Conservation (phyloP, 192 early-diverging fungal species). For the Chytriomyces confervae region DNA sequence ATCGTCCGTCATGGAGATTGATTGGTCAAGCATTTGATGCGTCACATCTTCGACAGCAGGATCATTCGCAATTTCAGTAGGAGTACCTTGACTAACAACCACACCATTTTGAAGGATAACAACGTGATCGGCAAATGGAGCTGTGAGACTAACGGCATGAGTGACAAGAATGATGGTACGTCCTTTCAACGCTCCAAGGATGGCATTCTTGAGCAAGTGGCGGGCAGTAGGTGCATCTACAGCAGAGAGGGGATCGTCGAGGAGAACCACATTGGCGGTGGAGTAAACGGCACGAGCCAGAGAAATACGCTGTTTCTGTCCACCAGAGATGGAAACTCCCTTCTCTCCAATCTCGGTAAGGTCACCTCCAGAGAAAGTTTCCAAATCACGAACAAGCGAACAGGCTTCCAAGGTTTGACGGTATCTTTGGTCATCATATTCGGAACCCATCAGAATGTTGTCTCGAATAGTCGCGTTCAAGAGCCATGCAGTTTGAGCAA, state of each 20-base stretch:
- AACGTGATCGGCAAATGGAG: slow-evolving; percentile 54
- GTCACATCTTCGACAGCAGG: slow-evolving; percentile 24
- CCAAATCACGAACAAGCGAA: slow-evolving; percentile 82
- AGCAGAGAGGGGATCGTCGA: slow-evolving; percentile 77
- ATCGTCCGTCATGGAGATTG: slow-evolving; percentile 10
- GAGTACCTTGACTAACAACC: slow-evolving; percentile 39
- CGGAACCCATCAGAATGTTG: slow-evolving; percentile 84
- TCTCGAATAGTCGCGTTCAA: slow-evolving; percentile 63
- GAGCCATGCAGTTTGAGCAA: slow-evolving; percentile 72
- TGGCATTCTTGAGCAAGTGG: slow-evolving; percentile 77
- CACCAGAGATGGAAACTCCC: slow-evolving; percentile 50
- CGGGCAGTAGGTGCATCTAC: slow-evolving; percentile 80
- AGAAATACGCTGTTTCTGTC: slow-evolving; percentile 58
- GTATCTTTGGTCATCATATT: slow-evolving; percentile 76
- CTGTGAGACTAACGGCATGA: slow-evolving; percentile 61
- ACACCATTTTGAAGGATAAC: slow-evolving; percentile 51
- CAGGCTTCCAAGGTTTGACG: slow-evolving; percentile 79
- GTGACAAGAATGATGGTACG: slow-evolving; percentile 88
- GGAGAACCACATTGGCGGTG: slow-evolving; percentile 67
- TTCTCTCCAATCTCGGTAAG: slow-evolving; percentile 57
- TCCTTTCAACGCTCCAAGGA: slow-evolving; percentile 73
- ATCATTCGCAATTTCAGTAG: slow-evolving; percentile 38
- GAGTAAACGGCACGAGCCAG: slow-evolving; percentile 79
- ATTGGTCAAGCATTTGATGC: slow-evolving; percentile 12
- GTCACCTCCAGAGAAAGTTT: slow-evolving; percentile 60